Evolutionary conservation across 495 filamentous ascomycete species (phyloP), one percentile per base, ranked within the genome.

Genomic region (Pyrenula aspistea): DNA sequence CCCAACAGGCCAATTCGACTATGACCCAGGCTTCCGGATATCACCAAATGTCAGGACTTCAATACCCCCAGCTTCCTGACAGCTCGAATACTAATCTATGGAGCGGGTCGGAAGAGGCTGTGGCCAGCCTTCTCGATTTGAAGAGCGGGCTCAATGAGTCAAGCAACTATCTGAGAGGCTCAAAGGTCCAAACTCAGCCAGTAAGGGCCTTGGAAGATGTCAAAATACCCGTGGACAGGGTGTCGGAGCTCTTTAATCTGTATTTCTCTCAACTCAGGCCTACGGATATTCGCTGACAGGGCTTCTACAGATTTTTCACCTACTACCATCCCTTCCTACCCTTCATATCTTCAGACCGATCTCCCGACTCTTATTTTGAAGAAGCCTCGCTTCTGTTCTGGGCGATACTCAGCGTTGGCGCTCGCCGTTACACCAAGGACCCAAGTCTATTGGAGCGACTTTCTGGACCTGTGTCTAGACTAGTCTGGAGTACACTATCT

Each of bases 261-360:
- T 86, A 76, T 61, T 73, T 57, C 2, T 25, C 1, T 31, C 25
- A 24, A 15, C 49, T 24, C 12, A 21, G 10, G 51, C 12, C 0
- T 53, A 54, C 42, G 36, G 54, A 19, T 12, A 11, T 8, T n/a
- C 4, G 12, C 12, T 21, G 23, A 63, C 67, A 59, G n/a, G n/a
- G n/a, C 64, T 57, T 2, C 31, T 23, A 2, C 22, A 80, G 78
- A 22, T 91, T 84, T 71, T 96, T 90, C 73, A 77, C 76, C 19
- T 83, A 70, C 62, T 94, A 92, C 66, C 88, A 96, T 69, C 87
- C 87, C 1, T 95, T 90, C 57, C 77, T 95, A 2, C 87, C 89
- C 2, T 86, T 95, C 63, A 77, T 95, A 49, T 85, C 88, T 59
- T 80, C 81, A 36, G 61, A 77, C n/a, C 79, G 82, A 63, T 71